Conservation (phyloP, 768 basidiomycete genomes). For the Astraeus odoratus region DNA sequence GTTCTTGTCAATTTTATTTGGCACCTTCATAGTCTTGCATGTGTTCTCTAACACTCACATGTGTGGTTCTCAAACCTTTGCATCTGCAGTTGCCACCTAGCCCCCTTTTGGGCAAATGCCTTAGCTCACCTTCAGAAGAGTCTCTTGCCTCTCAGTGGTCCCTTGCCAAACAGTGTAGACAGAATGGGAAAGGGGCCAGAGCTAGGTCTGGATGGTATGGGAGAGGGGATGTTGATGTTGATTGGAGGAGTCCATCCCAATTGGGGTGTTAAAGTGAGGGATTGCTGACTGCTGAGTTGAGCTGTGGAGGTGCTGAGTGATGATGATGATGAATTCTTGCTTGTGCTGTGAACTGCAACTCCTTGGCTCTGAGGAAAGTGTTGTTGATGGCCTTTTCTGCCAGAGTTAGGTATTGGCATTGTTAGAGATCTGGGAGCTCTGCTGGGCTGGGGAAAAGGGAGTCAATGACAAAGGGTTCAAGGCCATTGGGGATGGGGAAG, state of each 20-base stretch:
- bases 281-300: conserved; percentile 1
- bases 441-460: conserved; percentile 3
- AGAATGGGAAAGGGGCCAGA: background rate
- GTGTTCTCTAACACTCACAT: too few relatives aligned
- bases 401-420: background rate
- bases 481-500: conserved; percentile 5
- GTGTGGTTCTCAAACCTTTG: too few relatives aligned
- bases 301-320: background rate
- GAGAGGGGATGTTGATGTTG: background rate
- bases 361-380: background rate
- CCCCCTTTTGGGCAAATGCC: too few relatives aligned
- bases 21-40: too few relatives aligned
- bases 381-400: background rate
- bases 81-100: too few relatives aligned
- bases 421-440: conserved; percentile 4
- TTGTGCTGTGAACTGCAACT: background rate
- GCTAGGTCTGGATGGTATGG: background rate
- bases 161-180: conserved; percentile 3
- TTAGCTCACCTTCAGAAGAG: too few relatives aligned
- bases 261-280: background rate
- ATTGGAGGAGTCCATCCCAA: background rate
- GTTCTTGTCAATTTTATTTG: too few relatives aligned
- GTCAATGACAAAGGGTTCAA: conserved; percentile 13
- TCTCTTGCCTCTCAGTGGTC: too few relatives aligned
- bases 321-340: background rate